These are phyloP conservation scores for Nigrospora oryzae DNA, from an alignment of 2,329 filamentous ascomycete species.

Conservation along the genomic window DNA sequence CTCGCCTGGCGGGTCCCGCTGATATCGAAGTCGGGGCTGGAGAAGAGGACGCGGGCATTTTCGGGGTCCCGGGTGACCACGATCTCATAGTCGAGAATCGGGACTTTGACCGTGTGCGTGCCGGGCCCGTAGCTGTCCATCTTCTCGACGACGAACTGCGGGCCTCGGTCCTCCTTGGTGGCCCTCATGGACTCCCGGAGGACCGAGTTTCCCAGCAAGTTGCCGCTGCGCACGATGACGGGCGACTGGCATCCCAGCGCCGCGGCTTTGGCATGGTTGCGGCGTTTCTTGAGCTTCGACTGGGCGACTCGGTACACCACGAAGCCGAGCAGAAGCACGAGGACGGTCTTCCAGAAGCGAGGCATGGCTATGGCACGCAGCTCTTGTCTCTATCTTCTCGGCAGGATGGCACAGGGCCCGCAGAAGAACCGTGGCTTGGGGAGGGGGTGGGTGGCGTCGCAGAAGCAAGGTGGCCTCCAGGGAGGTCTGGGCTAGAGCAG, in stretches of 20 bases:
- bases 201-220: constrained; percentile 20
- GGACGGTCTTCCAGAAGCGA: constrained; percentile 5
- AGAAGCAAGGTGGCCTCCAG: no score
- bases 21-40: constrained; percentile 23
- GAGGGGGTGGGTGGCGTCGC: no score
- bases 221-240: constrained; percentile 19
- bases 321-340: constrained; percentile 8
- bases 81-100: constrained; percentile 27
- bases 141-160: constrained; percentile 21
- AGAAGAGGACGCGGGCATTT: constrained; percentile 22
- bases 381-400: no score
- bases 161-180: constrained; percentile 22
- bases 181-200: constrained; percentile 22
- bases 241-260: constrained; percentile 20
- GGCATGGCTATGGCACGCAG: constrained; percentile 5
- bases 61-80: constrained; percentile 24
- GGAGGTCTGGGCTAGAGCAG: no score
- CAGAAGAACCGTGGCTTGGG: no score
- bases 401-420: no score
- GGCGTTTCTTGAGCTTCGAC: constrained; percentile 14
- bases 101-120: constrained; percentile 23
- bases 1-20: constrained; percentile 20
- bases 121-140: constrained; percentile 17
- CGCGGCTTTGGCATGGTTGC: constrained; percentile 16
- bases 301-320: constrained; percentile 14